Evolutionary conservation across 2,329 filamentous ascomycete genomes (phyloP).

Genomic region (Fusarium chlamydosporum): DNA sequence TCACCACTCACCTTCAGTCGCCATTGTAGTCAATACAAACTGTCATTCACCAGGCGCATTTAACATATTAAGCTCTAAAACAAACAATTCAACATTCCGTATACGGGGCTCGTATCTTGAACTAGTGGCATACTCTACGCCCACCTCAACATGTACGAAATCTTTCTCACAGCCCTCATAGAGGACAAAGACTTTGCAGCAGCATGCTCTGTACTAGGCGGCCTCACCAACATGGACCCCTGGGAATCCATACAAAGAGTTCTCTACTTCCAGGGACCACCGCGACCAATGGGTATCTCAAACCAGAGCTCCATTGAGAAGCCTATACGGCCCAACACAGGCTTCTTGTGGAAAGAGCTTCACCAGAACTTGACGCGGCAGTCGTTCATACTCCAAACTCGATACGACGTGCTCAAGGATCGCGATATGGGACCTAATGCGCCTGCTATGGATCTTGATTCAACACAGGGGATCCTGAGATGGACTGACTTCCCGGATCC

Average conservation of each 20-base stretch:
- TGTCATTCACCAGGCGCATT: background rate
- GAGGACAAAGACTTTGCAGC: slow-evolving; percentile 64
- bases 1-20: slow-evolving; percentile 1
- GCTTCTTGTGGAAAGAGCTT: slow-evolving; percentile 66
- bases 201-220: slow-evolving; percentile 68
- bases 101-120: no score
- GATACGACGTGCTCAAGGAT: slow-evolving; percentile 67
- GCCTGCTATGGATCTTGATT: slow-evolving; percentile 58
- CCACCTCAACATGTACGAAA: slow-evolving; percentile 61
- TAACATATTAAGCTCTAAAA: background rate
- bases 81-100: background rate
- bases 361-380: slow-evolving; percentile 68
- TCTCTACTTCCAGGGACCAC: slow-evolving; percentile 67
- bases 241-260: slow-evolving; percentile 65
- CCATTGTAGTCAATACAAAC: background rate
- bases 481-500: slow-evolving; percentile 75
- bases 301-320: slow-evolving; percentile 59
- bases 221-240: slow-evolving; percentile 69
- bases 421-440: slow-evolving; percentile 61
- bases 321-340: slow-evolving; percentile 56
- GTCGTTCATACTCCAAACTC: slow-evolving; percentile 69
- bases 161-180: slow-evolving; percentile 70
- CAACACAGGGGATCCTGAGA: slow-evolving; percentile 63
- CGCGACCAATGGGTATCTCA: slow-evolving; percentile 62
- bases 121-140: background rate